Evolutionary conservation across 768 basidiomycete genomes (phyloP).

Genomic region (Suillus variegatus): DNA sequence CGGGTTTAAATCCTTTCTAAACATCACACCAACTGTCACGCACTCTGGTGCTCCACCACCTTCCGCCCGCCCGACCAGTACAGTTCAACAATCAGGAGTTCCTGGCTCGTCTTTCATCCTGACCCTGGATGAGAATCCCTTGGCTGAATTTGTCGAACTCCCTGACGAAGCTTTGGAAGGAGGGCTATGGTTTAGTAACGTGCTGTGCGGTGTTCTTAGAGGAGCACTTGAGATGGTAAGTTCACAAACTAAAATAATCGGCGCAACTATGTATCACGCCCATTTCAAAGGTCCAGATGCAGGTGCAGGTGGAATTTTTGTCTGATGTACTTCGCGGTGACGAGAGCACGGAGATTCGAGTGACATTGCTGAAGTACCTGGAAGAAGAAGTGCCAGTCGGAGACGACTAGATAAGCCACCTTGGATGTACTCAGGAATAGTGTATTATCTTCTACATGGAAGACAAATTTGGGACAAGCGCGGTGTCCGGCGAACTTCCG

Average conservation of each 20-base stretch:
- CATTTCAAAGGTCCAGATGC: constrained; percentile 82
- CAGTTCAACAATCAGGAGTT: constrained; percentile 41
- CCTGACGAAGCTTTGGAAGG: constrained; percentile 92
- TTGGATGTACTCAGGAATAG: constrained; percentile 2
- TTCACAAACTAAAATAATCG: constrained; percentile 10
- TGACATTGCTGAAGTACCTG: constrained; percentile 85
- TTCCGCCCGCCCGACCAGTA: constrained; percentile 48
- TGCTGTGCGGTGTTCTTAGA: constrained; percentile 90
- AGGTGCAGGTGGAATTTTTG: constrained; percentile 86
- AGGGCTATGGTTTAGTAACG: constrained; percentile 96
- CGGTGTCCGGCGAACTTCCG: background rate
- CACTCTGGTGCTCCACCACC: constrained; percentile 61
- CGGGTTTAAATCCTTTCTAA: constrained; percentile 97
- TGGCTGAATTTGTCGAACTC: constrained; percentile 96
- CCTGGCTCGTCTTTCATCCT: constrained; percentile 72
- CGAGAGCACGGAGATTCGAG: constrained; percentile 91
- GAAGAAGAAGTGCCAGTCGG: constrained; percentile 96
- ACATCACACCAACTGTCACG: constrained; percentile 81
- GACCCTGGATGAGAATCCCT: constrained; percentile 92
- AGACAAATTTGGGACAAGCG: background rate
- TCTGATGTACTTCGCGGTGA: constrained; percentile 93
- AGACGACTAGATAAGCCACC: constrained; percentile 64
- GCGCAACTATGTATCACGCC: background rate
- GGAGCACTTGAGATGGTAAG: constrained; percentile 96
- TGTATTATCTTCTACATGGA: constrained; percentile 1